These are phyloP conservation scores for Auricularia heimuer DNA, from an alignment of 768 basidiomycete genomes.

Conservation along the genomic window DNA sequence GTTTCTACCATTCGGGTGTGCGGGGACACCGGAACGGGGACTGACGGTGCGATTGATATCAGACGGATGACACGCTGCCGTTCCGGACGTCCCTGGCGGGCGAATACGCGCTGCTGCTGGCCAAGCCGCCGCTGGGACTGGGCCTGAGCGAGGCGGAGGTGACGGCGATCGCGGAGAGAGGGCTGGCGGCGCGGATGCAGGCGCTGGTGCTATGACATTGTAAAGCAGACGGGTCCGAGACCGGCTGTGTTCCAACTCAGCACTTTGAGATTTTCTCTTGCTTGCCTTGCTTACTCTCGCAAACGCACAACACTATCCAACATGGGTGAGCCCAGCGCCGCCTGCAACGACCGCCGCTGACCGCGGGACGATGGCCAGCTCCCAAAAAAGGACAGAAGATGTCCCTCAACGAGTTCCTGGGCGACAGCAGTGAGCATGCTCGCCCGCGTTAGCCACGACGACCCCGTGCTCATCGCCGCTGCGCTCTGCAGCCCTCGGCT, in stretches of 20 bases:
- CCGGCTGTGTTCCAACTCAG: not conserved
- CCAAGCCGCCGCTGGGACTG: conserved; percentile 59
- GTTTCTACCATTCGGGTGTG: conserved; percentile 16
- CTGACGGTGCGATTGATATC: conserved; percentile 6
- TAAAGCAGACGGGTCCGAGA: not conserved
- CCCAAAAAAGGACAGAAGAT: conserved; percentile 92
- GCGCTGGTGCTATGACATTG: not conserved
- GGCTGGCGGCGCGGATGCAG: conserved; percentile 28
- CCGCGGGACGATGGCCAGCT: conserved; percentile 34
- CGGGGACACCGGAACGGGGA: not conserved
- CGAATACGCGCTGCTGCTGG: conserved; percentile 75
- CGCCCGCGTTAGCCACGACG: conserved; percentile 4
- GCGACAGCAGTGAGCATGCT: conserved; percentile 58
- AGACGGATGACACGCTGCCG: conserved; percentile 79
- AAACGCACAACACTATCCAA: not conserved
- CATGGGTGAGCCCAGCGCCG: not conserved
- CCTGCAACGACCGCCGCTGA: not conserved
- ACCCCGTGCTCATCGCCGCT: conserved; percentile 9
- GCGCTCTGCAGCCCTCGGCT: conserved; percentile 57
- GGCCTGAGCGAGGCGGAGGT: conserved; percentile 56
- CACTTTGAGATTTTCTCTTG: not conserved
- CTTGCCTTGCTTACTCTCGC: not conserved
- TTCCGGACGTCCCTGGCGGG: conserved; percentile 65
- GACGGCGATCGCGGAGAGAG: conserved; percentile 44
- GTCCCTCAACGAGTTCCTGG: conserved; percentile 85